Evolutionary conservation across 352 stramenopile genomes (phyloP), one percentile per base, ranked within the genome.

Genomic region (Paralagenidium karlingii): DNA sequence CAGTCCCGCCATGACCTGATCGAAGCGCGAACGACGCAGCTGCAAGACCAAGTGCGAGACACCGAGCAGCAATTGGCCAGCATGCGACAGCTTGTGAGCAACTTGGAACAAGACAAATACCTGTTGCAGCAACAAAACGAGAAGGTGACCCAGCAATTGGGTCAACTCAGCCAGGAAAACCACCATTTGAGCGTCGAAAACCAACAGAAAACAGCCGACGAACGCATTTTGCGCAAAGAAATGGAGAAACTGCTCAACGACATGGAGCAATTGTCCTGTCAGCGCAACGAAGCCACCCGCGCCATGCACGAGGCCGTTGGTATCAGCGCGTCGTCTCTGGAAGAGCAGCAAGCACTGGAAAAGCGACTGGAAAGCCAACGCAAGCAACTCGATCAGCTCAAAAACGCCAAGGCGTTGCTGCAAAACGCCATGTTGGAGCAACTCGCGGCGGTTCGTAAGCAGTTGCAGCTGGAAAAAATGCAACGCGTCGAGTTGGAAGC

Each of bases 361-460:
- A 42, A 38, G 11, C 64, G 76, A 43, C 44, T 90, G 3, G 64
- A 78, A 39, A 58, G 41, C 2, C 77, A 90, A 40, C 63, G 66
- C 13, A 51, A 61, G 47, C 77, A 88, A 24, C 56, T 90, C 8
- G 69, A 84, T 27, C 75, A 85, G 43, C 58, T 91, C 18, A 83
- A 84, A 40, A 61, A 58, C 20, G 63, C 77, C 24, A 91, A 91
- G 44, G 77, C 60, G 8, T 34, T 85, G 45, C 31, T 88, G 18
- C 74, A 91, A 30, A 85, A 82, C 27, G 73, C 75, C 24, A 88
- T 89, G 74, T 54, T 91, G 10, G 75, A 88, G 40, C 77, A 91
- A 34, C 54, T 91, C 12, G 56, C 78, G 8, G 68, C 67, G 0
- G 40, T 89, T 8, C 65, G 78, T 5, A 89, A 84, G 55, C 75